These are phyloP conservation scores for Pluteus cervinus DNA, from an alignment of 768 basidiomycete species.

Conservation along the genomic window DNA sequence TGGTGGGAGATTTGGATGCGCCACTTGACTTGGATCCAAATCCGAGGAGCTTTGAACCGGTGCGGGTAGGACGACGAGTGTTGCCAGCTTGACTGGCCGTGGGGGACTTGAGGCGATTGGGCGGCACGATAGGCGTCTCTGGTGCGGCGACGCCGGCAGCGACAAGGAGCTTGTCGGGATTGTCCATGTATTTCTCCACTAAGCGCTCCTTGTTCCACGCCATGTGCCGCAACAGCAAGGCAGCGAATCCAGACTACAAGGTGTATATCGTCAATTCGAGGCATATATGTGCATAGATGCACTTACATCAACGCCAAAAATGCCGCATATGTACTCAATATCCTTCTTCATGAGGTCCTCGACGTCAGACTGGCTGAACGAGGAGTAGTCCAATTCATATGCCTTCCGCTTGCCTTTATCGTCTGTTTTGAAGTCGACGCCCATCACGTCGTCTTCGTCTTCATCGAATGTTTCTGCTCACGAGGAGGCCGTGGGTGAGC, in stretches of 20 bases:
- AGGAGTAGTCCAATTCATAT: constrained; percentile 84
- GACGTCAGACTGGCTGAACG: constrained; percentile 66
- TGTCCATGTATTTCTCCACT: constrained; percentile 97
- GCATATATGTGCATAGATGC: constrained; percentile 3
- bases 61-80: constrained; percentile 28
- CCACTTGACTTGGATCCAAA: constrained; percentile 23
- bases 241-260: constrained; percentile 57
- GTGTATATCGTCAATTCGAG: constrained; percentile 4
- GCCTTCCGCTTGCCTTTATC: constrained; percentile 55
- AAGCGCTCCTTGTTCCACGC: constrained; percentile 96
- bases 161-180: constrained; percentile 61
- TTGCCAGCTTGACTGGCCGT: constrained; percentile 2
- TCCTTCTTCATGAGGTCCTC: constrained; percentile 74
- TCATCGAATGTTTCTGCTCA: constrained; percentile 44
- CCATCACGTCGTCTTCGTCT: constrained; percentile 62
- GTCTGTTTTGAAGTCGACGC: constrained; percentile 56
- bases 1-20: constrained; percentile 21
- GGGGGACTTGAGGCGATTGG: constrained; percentile 8
- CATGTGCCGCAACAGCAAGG: constrained; percentile 75
- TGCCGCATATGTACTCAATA: constrained; percentile 79
- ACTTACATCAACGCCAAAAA: constrained; percentile 87
- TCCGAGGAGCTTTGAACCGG: constrained; percentile 31
- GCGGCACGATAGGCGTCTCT: constrained; percentile 15
- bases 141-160: constrained; percentile 63
- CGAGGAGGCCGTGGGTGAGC: constrained; percentile 6